Evolutionary conservation across 352 stramenopile species (phyloP), one percentile per base, ranked within the genome.

Genomic region (Phytophthora sojae): DNA sequence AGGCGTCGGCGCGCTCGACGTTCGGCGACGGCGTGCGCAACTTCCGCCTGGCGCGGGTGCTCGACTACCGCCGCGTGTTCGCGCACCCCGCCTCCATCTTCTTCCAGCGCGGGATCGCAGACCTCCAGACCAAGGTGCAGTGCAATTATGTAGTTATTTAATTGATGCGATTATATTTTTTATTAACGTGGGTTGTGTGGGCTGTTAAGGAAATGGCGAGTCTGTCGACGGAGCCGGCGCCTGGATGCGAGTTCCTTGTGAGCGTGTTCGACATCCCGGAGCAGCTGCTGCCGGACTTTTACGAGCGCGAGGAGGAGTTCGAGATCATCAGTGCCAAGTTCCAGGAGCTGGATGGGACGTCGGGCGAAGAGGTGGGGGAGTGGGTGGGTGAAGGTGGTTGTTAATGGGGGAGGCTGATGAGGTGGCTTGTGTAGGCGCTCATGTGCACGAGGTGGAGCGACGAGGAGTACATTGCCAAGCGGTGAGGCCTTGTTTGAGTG

Each of bases 41-140:
- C 81, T 98, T 98, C 75, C 91, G 93, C 29, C 72, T 98, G 14
- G 95, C 82, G 21, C 73, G 82, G 23, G 86, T 98, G 54, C 72
- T 74, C 12, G 76, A 94, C 79, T 97, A 93, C 73, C 90, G 92
- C 29, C 89, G 95, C 47, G 89, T 98, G 52, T 98, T 98, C 79
- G 84, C 83, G 35, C 94, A 98, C 66, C 90, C 93, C 1, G 92
- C 94, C 50, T 97, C 94, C 12, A 96, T 98, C 59, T 98, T 98
- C 76, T 98, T 98, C 71, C 73, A 98, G 69, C 81, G 91, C 2
- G 83, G 87, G 15, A 98, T 98, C 75, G 94, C 93, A 17, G 90
- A 91, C 68, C 51, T 95, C 5, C 82, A 93, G 45, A 98, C 92
- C 39, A 89, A 91, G 73, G 83, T 92, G 35, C 35, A 44, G 14